Percentiles rank a stretch among this genome's conserved stretches.
These are phyloP conservation scores for Solanum ossicruentum DNA, from an alignment of 257 asterid genomes.

Conservation along the genomic window DNA sequence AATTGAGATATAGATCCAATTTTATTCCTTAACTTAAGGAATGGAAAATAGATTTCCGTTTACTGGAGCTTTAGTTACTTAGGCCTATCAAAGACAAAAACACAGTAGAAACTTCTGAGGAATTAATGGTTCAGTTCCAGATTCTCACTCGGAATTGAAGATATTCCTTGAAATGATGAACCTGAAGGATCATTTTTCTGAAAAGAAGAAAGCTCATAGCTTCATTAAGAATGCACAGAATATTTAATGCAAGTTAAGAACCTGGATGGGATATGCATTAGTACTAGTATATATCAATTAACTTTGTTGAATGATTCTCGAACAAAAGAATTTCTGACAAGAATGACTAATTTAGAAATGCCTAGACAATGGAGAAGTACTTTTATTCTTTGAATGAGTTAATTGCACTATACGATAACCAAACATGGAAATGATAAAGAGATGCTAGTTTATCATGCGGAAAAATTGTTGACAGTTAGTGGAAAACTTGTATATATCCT, in stretches of 20 bases:
- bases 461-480: not conserved
- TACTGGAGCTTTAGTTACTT: not conserved
- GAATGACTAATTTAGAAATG: not conserved
- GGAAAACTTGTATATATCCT: not conserved
- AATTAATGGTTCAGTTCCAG: not conserved
- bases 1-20: not conserved
- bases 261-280: not conserved
- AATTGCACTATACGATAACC: not conserved
- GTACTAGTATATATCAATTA: not conserved
- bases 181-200: not conserved
- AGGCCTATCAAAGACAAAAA: not conserved
- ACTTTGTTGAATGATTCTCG: not conserved
- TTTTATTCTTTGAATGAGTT: not conserved
- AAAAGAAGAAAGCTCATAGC: conserved; percentile 2
- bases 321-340: not conserved
- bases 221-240: not conserved
- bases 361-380: not conserved
- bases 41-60: not conserved
- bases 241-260: not conserved
- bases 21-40: not conserved
- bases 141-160: not conserved
- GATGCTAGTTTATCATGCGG: not conserved
- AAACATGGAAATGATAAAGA: not conserved
- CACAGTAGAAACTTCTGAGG: not conserved
- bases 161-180: not conserved